Evolutionary conservation across 2,329 filamentous ascomycete genomes (phyloP).

Genomic region (Ceratocystis albifundus): DNA sequence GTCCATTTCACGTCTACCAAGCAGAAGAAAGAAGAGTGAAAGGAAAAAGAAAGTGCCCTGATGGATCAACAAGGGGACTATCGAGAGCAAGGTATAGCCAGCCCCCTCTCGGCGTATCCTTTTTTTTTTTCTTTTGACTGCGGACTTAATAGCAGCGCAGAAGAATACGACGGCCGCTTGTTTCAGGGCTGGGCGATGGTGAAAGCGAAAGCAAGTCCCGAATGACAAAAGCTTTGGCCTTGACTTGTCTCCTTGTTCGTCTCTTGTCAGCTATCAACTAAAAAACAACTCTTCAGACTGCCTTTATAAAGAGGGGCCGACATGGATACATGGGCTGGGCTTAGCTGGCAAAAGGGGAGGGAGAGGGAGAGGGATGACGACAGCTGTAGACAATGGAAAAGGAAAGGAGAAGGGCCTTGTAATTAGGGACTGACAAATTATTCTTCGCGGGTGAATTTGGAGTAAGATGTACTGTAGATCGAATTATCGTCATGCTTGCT

Average conservation of each 20-base stretch:
- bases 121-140: neutral
- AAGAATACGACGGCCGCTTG: slow-evolving; percentile 11
- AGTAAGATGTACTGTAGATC: neutral
- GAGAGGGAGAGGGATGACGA: neutral
- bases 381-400: neutral
- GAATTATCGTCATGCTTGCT: neutral
- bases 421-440: neutral
- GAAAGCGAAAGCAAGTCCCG: neutral
- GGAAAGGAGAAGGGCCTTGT: neutral
- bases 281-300: slow-evolving; percentile 29
- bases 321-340: slow-evolving; percentile 1
- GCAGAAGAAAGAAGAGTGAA: neutral
- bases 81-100: neutral
- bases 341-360: too few relatives aligned
- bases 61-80: neutral
- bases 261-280: neutral
- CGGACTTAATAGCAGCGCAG: neutral
- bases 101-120: neutral
- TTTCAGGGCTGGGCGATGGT: slow-evolving; percentile 10
- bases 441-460: neutral
- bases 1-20: neutral
- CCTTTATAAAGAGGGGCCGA: slow-evolving; percentile 1
- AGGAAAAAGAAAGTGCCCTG: neutral
- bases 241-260: slow-evolving; percentile 49
- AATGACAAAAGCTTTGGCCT: neutral